A percentile compares a stretch with the other conserved stretches of the same genome.
Evolutionary conservation across 2,329 filamentous ascomycete genomes (phyloP).

Genomic region (Aspergillus puulaauensis): DNA sequence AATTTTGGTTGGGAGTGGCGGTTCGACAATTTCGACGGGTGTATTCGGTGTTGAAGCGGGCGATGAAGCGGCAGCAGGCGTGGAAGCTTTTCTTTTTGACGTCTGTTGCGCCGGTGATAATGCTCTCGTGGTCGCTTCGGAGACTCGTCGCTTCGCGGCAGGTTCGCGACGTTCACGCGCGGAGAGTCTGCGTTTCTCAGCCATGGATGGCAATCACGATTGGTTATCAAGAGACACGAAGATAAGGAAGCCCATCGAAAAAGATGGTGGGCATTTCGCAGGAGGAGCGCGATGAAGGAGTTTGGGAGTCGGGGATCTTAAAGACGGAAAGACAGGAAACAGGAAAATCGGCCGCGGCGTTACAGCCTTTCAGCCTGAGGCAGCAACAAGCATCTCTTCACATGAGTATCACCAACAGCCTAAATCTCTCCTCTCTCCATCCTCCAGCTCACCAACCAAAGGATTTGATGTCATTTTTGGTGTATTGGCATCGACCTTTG

Average conservation of each 20-base stretch:
- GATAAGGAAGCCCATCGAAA: not conserved
- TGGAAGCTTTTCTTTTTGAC: conserved; percentile 36
- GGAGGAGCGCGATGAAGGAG: not conserved
- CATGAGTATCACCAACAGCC: not conserved
- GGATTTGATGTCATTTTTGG: not conserved
- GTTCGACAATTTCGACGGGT: conserved; percentile 33
- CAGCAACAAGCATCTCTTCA: not conserved
- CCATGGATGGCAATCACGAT: conserved; percentile 27
- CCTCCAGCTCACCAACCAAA: not conserved
- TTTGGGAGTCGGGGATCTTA: conserved; percentile 9
- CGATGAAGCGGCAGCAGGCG: conserved; percentile 21
- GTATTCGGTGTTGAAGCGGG: conserved; percentile 29
- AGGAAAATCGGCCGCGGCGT: not conserved
- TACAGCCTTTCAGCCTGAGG: conserved; percentile 1
- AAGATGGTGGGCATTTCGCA: conserved; percentile 12
- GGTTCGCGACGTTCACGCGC: conserved; percentile 46
- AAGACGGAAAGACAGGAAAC: conserved; percentile 7
- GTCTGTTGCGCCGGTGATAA: conserved; percentile 22
- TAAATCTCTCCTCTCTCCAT: not conserved
- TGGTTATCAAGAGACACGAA: conserved; percentile 2
- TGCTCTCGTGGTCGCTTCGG: conserved; percentile 35
- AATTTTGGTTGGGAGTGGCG: conserved; percentile 53
- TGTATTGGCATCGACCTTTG: not conserved
- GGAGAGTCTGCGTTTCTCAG: conserved; percentile 45
- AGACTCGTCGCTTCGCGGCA: conserved; percentile 43